These are phyloP conservation scores for Aspergillus chevalieri DNA, from an alignment of 2,329 filamentous ascomycete genomes.

Conservation along the genomic window DNA sequence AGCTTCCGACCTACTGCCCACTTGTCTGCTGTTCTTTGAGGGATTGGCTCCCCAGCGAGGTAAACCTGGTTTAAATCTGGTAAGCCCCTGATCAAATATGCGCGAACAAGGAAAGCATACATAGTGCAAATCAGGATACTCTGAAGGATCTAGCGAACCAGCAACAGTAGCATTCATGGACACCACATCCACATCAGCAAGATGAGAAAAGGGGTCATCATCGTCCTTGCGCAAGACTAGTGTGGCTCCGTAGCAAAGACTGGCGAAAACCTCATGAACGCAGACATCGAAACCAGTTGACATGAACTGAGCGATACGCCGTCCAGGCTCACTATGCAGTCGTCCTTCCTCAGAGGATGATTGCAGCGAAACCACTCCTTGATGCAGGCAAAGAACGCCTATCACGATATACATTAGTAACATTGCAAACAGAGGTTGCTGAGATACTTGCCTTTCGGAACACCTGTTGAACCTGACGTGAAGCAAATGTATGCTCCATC, in stretches of 20 bases:
- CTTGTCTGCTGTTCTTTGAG: conserved; percentile 24
- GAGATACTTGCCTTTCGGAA: conserved; percentile 5
- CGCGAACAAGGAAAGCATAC: not conserved
- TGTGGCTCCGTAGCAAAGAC: conserved; percentile 36
- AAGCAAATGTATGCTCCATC: conserved; percentile 37
- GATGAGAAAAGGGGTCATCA: conserved; percentile 23
- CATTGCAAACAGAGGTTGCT: no score
- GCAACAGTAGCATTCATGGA: conserved; percentile 39
- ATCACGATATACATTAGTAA: not conserved
- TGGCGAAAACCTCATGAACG: conserved; percentile 39
- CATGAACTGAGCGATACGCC: conserved; percentile 36
- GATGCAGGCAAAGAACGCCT: conserved; percentile 24
- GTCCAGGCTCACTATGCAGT: conserved; percentile 27
- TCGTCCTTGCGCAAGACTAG: conserved; percentile 25
- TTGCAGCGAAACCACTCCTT: conserved; percentile 32
- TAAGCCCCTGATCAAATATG: not conserved
- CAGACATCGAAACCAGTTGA: conserved; percentile 42
- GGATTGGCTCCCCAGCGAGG: conserved; percentile 35
- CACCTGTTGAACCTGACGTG: conserved; percentile 34
- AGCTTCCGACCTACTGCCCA: conserved; percentile 27
- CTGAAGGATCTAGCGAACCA: conserved; percentile 21
- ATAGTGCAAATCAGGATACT: conserved; percentile 14
- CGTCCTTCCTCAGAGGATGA: conserved; percentile 24
- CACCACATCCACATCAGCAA: conserved; percentile 23
- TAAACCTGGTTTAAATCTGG: conserved; percentile 28